A percentile compares a stretch with the other conserved stretches of the same genome.
Conservation (phyloP, 306 rosid species). For the Amphicarpaea edgeworthii region DNA sequence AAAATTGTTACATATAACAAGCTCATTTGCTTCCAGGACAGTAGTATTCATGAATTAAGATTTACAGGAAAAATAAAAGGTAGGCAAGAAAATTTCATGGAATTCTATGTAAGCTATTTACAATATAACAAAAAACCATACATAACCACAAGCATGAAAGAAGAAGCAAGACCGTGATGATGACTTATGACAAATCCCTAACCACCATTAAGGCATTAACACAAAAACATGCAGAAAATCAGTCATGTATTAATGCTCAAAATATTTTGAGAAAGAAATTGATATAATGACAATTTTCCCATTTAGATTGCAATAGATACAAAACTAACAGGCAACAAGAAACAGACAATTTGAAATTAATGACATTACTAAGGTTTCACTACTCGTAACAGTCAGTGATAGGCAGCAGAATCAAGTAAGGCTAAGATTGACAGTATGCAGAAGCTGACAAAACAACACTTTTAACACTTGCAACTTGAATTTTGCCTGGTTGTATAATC, state of each 20-base stretch:
- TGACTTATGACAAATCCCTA: constrained; percentile 37
- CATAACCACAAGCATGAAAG: constrained; percentile 11
- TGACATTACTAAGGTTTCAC: constrained; percentile 14
- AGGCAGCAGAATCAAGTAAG: constrained; percentile 13
- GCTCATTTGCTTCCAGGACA: constrained; percentile 11
- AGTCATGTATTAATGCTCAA: constrained; percentile 25
- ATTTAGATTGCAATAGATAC: constrained; percentile 30
- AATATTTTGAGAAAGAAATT: constrained; percentile 24
- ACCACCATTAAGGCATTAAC: constrained; percentile 29
- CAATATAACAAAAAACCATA: constrained; percentile 2
- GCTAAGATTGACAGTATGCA: constrained; percentile 18
- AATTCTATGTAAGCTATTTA: not conserved
- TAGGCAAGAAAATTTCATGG: constrained; percentile 16
- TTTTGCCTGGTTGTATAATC: constrained; percentile 7
- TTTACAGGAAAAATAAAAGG: not conserved
- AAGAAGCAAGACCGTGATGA: constrained; percentile 32
- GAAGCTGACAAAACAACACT: constrained; percentile 22
- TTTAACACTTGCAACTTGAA: constrained; percentile 22
- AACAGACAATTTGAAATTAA: constrained; percentile 27
- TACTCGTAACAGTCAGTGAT: constrained; percentile 3
- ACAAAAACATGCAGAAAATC: constrained; percentile 29
- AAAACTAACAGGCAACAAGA: constrained; percentile 27
- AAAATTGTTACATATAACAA: not conserved
- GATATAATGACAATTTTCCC: constrained; percentile 28
- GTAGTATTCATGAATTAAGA: not conserved